Percentiles rank a stretch among this genome's conserved stretches.
These are phyloP conservation scores for Xylaria sp. DNA, from an alignment of 2,329 filamentous ascomycete species.

Conservation along the genomic window DNA sequence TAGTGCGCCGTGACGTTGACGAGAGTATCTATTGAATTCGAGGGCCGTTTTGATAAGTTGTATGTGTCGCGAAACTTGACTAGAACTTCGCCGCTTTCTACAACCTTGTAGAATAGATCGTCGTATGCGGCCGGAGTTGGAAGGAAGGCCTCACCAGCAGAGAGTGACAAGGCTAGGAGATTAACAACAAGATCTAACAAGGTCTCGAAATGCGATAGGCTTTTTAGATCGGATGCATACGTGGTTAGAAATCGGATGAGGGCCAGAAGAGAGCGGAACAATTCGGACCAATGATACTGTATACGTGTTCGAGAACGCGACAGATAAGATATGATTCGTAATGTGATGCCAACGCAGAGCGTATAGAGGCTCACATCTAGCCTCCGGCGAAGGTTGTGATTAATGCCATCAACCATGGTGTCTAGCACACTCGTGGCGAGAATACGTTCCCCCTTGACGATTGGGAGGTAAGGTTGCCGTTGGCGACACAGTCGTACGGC, in stretches of 20 bases:
- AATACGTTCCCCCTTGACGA: constrained; percentile 76
- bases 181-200: constrained; percentile 84
- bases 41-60: constrained; percentile 64
- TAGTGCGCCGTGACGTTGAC: constrained; percentile 88
- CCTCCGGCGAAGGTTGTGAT: constrained; percentile 88
- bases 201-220: constrained; percentile 73
- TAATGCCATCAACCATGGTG: constrained; percentile 88
- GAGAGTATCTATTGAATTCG: constrained; percentile 83
- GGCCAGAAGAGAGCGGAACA: constrained; percentile 89
- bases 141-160: constrained; percentile 88
- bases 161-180: constrained; percentile 83
- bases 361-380: constrained; percentile 88
- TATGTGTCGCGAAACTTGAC: constrained; percentile 85
- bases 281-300: constrained; percentile 91
- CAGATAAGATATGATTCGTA: constrained; percentile 85
- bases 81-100: constrained; percentile 87
- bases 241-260: constrained; percentile 91
- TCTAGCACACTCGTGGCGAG: constrained; percentile 83
- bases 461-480: constrained; percentile 83
- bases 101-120: constrained; percentile 97
- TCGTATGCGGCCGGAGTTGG: constrained; percentile 90
- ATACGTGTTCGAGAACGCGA: constrained; percentile 84
- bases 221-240: constrained; percentile 81
- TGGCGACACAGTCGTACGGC: constrained; percentile 88
- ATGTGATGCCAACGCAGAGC: constrained; percentile 81